A percentile compares a stretch with the other conserved stretches of the same genome.
These are phyloP conservation scores for Cystofilobasidium macerans DNA, from an alignment of 768 basidiomycete genomes.

Conservation along the genomic window DNA sequence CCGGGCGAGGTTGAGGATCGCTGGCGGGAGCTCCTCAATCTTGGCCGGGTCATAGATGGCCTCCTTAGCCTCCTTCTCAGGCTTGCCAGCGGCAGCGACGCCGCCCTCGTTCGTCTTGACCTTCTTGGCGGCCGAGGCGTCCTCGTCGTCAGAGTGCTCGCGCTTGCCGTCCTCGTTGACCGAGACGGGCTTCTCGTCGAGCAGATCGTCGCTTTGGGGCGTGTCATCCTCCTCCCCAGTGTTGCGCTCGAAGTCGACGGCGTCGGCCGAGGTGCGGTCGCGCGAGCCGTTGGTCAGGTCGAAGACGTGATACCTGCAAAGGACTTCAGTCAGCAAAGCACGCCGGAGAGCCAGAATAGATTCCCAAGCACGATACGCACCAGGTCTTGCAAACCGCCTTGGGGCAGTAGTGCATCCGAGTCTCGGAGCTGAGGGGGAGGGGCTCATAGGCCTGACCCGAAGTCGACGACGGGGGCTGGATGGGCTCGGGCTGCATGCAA, in stretches of 20 bases:
- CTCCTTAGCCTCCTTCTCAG: not conserved
- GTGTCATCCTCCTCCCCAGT: not conserved
- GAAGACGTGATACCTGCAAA: slow-evolving; percentile 4
- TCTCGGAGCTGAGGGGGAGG: slow-evolving; percentile 4
- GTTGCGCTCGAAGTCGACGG: slow-evolving; percentile 5
- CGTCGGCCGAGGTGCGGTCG: slow-evolving; percentile 8
- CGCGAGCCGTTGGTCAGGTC: slow-evolving; percentile 1
- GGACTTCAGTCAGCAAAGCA: not conserved
- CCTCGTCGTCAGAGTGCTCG: not conserved
- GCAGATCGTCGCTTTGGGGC: not conserved
- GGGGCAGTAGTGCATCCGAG: slow-evolving; percentile 24
- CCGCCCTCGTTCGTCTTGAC: not conserved
- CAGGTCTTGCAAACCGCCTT: slow-evolving; percentile 12
- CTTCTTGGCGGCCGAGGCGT: not conserved
- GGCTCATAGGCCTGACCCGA: slow-evolving; percentile 19
- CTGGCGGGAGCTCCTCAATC: not conserved
- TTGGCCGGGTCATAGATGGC: slow-evolving; percentile 1
- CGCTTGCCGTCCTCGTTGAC: slow-evolving; percentile 6
- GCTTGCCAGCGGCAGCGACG: not conserved
- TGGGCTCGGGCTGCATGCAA: slow-evolving; percentile 5
- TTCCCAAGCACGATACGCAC: not conserved
- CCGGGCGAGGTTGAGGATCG: slow-evolving; percentile 7
- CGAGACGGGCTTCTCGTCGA: not conserved
- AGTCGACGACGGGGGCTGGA: slow-evolving; percentile 3
- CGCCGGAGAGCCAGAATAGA: not conserved